Conservation (phyloP, 1,284 basidiomycete genomes). For the Jaminaea rosea region DNA sequence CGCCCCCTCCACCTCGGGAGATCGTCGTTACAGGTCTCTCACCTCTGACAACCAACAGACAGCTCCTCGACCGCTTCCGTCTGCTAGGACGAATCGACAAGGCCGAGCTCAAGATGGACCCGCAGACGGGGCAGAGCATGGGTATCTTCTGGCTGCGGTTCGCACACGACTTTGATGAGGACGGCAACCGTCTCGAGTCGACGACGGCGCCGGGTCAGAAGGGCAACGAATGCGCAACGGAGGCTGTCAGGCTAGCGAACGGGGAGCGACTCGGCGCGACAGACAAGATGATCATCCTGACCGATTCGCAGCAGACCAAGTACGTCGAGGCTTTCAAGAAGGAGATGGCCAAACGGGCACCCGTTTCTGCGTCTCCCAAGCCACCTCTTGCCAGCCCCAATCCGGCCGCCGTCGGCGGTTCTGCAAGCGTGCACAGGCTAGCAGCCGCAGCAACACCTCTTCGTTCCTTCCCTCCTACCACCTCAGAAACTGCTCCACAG, state of each 20-base stretch:
- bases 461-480: too few species aligned
- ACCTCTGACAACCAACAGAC: slow-evolving; percentile 60
- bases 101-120: slow-evolving; percentile 72
- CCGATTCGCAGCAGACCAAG: slow-evolving; percentile 49
- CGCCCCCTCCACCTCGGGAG: slow-evolving; percentile 56
- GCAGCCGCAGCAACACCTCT: too few species aligned
- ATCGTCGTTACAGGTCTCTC: slow-evolving; percentile 68
- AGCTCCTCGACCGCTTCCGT: slow-evolving; percentile 63
- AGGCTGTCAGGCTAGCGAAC: slow-evolving; percentile 14
- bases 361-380: too few species aligned
- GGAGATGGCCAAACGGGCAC: slow-evolving; percentile 55
- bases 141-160: slow-evolving; percentile 75
- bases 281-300: slow-evolving; percentile 11
- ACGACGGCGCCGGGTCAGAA: slow-evolving; percentile 13
- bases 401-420: too few species aligned
- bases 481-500: too few species aligned
- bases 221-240: slow-evolving; percentile 18
- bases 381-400: too few species aligned
- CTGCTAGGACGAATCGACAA: slow-evolving; percentile 61
- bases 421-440: too few species aligned
- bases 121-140: slow-evolving; percentile 67
- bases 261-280: slow-evolving; percentile 12
- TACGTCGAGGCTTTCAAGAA: slow-evolving; percentile 49
- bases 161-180: slow-evolving; percentile 43
- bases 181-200: slow-evolving; percentile 10